Base-by-base conservation (phyloP, 2,329 filamentous ascomycete species). In the Zymoseptoria pseudotritici region DNA sequence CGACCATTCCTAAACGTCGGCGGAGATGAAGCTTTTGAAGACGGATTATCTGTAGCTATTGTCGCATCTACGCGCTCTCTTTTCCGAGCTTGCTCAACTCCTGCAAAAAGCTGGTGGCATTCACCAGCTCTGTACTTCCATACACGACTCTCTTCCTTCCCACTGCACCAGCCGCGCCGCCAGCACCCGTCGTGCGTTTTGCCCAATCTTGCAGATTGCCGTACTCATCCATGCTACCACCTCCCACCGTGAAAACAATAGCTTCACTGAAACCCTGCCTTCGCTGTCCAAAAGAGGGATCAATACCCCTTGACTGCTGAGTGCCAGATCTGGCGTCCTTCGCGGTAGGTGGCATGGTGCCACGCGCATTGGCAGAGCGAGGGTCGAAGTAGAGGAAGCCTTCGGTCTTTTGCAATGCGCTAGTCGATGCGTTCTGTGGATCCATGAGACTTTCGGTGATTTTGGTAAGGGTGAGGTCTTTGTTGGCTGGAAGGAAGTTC, bases 381-480 rank as follows among this genome's bases (percentile, higher is more conserved):
- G 94, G 94, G 72, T 99, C 95, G 73, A 97, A 99, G 80, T 97
- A 99, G 29, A 97, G 84, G 71, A 97, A 99, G 69, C 90, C 88
- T 73, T 99, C 94, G 1, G 94, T 97, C 79, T 96, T 97, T 62
- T 91, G 89, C 65, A 99, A 94, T 24, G 94, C 94, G 24, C 89
- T 93, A 5, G 90, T 93, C 3, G 90, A 91, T 2, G 94, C 93
- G 10, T 91, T 86, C 53, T 90, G 83, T 0, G 94, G 94, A 71
- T 99, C 94, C 93, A 99, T 99, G 70, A 99, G 87, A 1, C 91
- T 96, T 75, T 99, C 94, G 50, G 94, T 93, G 71, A 99, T 97
- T 77, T 97, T 97, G 59, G 95, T 99, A 57, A 99, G 84, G 0
- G 94, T 97, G 9, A 97, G 83, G 72, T 99, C 95, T 69, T 92